Base-by-base conservation (phyloP, 805 yeast species). In the Debaryomyces prosopidis region DNA sequence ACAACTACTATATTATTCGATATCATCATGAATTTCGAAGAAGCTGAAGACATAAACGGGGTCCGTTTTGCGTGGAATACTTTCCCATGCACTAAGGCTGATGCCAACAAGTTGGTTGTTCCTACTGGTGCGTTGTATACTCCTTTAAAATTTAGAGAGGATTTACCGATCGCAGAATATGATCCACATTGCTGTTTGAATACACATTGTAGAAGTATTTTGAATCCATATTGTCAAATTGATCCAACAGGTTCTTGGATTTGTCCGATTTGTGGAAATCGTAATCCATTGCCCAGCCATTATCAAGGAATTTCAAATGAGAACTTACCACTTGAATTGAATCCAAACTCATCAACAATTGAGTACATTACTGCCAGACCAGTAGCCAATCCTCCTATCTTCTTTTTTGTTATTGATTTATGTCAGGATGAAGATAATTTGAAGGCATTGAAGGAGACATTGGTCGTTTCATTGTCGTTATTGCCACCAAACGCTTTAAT, bases 111-210 rank as follows among this genome's bases (percentile, higher is more conserved):
- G 55, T 86, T 90, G 59, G 95, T 92, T 15, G 91, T 94, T 27
- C 99, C 99, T 10, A 84, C 94, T 31, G 96, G 97, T 35, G 85
- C 96, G 45, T 71, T 94, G 50, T 94, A 90, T 74, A 91, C 97
- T n/a, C 99, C 99, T 7, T 77, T 94, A 56, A 82, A 89, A 58
- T 81, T 81, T 46, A 80, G 87, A 53, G 86, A 85, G 48, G 90
- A 85, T 51, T 73, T 89, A 50, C 85, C 89, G 14, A 69, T 87
- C 43, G 89, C 92, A 45, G 80, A 80, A 57, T 89, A 90, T 66
- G 96, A 91, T 64, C 97, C 97, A 10, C 82, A 84, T 42, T 69
- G 81, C 36, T 91, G 97, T 71, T 37, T 42, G 26, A 47, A 33
- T 31, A 23, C 47, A 11, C 81, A 82, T 47, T 94, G 99, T 76